Evolutionary conservation across 805 yeast genomes (phyloP).

Genomic region (Wickerhamiella kurtzmanii): DNA sequence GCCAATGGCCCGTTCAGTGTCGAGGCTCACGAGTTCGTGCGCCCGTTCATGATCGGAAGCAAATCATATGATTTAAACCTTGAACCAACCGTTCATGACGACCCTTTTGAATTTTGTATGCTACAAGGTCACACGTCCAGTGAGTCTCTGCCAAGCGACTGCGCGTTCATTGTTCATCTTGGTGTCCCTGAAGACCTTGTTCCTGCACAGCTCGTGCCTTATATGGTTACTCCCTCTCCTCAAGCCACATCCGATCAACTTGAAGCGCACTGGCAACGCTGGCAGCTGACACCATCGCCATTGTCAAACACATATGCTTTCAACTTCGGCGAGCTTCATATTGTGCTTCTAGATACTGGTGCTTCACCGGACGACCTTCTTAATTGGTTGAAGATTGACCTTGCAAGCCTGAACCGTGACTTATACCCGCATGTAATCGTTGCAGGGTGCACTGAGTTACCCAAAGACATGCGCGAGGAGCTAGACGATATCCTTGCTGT

Average conservation of each 20-base stretch:
- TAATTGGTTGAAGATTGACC: conserved; percentile 3
- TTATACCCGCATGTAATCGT: background rate
- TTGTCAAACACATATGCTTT: background rate
- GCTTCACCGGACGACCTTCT: background rate
- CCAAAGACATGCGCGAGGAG: background rate
- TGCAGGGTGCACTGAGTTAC: background rate
- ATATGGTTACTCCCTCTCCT: background rate
- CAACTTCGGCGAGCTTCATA: background rate
- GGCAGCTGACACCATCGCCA: background rate
- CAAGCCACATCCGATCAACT: background rate
- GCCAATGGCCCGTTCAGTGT: background rate
- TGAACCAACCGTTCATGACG: background rate
- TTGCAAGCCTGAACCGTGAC: background rate
- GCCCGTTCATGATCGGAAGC: background rate
- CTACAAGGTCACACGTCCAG: background rate
- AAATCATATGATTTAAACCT: background rate
- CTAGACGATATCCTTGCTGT: background rate
- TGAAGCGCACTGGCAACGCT: background rate
- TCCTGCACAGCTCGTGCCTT: background rate
- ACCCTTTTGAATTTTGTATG: background rate
- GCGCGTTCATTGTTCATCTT: background rate
- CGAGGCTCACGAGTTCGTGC: background rate
- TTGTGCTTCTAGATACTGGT: background rate
- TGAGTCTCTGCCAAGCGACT: background rate
- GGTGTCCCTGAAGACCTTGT: background rate